Evolutionary conservation across 2,329 filamentous ascomycete species (phyloP), one percentile per base, ranked within the genome.

Genomic region (Massarina eburnea): DNA sequence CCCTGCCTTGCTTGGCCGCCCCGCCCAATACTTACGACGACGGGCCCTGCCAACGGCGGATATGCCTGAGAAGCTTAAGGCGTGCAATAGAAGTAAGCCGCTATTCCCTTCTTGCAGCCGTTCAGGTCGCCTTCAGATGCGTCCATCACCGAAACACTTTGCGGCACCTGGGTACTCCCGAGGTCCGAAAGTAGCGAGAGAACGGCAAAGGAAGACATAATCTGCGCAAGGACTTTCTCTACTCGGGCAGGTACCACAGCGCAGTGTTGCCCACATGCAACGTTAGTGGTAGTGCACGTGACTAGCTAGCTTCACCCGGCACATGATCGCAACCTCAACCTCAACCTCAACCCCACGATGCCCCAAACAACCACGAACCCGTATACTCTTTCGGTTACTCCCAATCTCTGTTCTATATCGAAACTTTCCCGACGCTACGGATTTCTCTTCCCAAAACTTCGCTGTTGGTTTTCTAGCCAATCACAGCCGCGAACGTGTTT

Each of bases 401-500:
- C 9, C 18, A 39, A 22, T 21, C 27, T 32, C 34, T 21, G 29
- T 20, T 41, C 6, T 7, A 6, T n/a, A 33, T 21, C 26, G 38
- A 27, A 39, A 26, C 36, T 39, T 39, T 22, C 39, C 15, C 34
- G 29, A 34, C 14, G 5, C 18, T 12, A 22, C 9, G 17, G 10
- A 19, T 15, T 14, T 27, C 4, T 43, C 24, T 39, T 45, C 38
- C 37, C 44, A 46, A 20, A 21, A 26, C 17, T 41, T 26, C 24
- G 33, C 20, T 17, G n/a, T 15, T 39, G 8, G 8, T 21, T 12
- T 27, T 35, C 41, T 9, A 30, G 33, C 64, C 62, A 67, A 68
- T 67, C 51, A 61, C 35, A 41, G 33, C 26, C 6, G 24, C 30
- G 50, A 64, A 68, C 64, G 63, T 67, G 64, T 51, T 66, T 46